Base-by-base conservation (phyloP, 1,284 basidiomycete genomes). In the Coniophora puteana region DNA sequence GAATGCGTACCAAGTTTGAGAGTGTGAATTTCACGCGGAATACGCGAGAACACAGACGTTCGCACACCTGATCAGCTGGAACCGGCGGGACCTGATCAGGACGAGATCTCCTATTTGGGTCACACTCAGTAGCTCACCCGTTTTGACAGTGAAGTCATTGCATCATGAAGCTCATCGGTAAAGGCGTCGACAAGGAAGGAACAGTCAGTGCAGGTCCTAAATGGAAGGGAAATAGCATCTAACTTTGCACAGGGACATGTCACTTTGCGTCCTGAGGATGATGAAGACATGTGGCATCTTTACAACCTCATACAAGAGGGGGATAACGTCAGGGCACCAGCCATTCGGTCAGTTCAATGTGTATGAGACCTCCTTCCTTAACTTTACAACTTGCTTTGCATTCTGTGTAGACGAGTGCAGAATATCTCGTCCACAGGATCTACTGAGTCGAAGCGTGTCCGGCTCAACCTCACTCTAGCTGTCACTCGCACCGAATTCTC, bases 201-300 rank as follows among this genome's bases (percentile, higher is more conserved):
- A 75, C 83, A 52, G 89, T 89, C 61, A 55, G 80, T 70, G 25
- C 30, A 41, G 32, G 31, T 42, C 36, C 26, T 40, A 17, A 20
- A 26, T 28, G 36, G 30, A 32, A 31, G n/a, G 42, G 21, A 10
- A 22, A 8, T 13, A 30, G 31, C 17, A 41, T 48, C 51, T 25
- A 10, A 11, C 44, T 48, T 38, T 38, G 33, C 47, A 13, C 56
- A 93, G 85, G 93, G 93, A 18, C 80, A 91, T 74, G 87, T 95
- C 50, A 89, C 80, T n/a, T 72, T 96, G 30, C 79, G 89, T 39
- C 91, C 92, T 20, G 89, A 97, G 62, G 91, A 95, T 55, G 91
- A 96, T 54, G 96, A 99, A 67, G 96, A 99, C 66, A 96, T 99
- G 87, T 99, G 95, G 91, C 95, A 99, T 72, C 75, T 97, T n/a